These are phyloP conservation scores for Vaccinium darrowii DNA, from an alignment of 148 eudicot species.

Conservation along the genomic window DNA sequence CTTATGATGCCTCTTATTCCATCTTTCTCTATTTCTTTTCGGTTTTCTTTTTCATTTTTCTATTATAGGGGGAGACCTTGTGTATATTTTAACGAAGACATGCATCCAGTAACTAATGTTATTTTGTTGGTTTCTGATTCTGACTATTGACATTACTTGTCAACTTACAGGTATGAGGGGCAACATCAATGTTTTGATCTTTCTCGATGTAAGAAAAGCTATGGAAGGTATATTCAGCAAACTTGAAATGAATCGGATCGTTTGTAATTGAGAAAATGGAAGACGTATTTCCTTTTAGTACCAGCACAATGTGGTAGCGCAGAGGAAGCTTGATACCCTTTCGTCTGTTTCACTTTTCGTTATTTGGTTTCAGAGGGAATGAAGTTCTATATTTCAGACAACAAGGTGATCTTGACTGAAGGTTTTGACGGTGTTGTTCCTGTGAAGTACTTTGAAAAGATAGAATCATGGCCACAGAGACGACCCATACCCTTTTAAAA, in stretches of 20 bases:
- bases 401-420: slow-evolving; percentile 84
- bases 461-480: slow-evolving; percentile 77
- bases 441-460: slow-evolving; percentile 65
- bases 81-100: too few species aligned
- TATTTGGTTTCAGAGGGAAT: slow-evolving; percentile 64
- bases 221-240: slow-evolving; percentile 62
- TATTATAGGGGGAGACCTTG: not conserved
- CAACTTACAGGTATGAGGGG: slow-evolving; percentile 75
- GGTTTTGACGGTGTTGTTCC: slow-evolving; percentile 92
- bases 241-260: slow-evolving; percentile 1
- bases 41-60: too few species aligned
- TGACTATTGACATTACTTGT: slow-evolving; percentile 1
- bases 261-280: not conserved
- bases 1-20: not conserved
- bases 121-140: not conserved
- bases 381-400: slow-evolving; percentile 86
- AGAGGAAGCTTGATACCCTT: not conserved
- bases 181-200: slow-evolving; percentile 64
- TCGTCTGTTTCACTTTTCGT: not conserved
- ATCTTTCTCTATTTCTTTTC: not conserved
- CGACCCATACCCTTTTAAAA: slow-evolving; percentile 42
- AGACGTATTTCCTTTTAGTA: not conserved
- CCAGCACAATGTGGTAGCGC: not conserved
- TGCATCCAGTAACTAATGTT: not conserved
- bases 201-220: slow-evolving; percentile 71